phyloP scores from a whole-genome alignment of 2,329 filamentous ascomycete genomes.

The Trichoderma polysporum region DNA sequence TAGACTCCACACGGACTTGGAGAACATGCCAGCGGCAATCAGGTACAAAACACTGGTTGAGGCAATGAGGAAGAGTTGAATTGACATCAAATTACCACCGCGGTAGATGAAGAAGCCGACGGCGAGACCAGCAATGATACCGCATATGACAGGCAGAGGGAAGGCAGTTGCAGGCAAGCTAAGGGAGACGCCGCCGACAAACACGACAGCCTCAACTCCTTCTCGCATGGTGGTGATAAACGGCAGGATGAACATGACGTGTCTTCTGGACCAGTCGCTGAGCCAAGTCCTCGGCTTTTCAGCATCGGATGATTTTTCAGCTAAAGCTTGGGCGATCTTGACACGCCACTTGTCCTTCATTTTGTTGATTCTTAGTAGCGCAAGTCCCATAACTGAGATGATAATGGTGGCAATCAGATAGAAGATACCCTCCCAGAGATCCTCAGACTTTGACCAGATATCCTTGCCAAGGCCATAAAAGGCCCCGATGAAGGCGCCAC shows the following conservation, averaged over 20 bases:
- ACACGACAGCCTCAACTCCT: conserved; percentile 76
- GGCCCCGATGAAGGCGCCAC: conserved; percentile 63
- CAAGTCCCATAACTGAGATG: conserved; percentile 71
- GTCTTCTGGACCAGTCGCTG: conserved; percentile 63
- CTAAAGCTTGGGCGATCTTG: conserved; percentile 66
- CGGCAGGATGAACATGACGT: conserved; percentile 74
- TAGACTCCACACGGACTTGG: conserved; percentile 69
- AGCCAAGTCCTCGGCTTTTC: conserved; percentile 34
- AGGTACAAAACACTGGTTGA: conserved; percentile 80
- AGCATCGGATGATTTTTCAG: conserved; percentile 44
- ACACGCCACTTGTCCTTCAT: conserved; percentile 75
- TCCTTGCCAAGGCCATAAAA: conserved; percentile 67
- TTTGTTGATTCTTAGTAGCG: conserved; percentile 72
- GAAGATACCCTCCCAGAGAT: conserved; percentile 73
- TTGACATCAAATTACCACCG: conserved; percentile 33
- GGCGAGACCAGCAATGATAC: conserved; percentile 59
- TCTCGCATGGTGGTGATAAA: conserved; percentile 77
- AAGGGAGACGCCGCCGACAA: conserved; percentile 73
- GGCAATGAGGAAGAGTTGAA: conserved; percentile 71
- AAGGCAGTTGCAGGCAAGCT: conserved; percentile 67
- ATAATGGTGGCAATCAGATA: conserved; percentile 66
- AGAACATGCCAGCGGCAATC: conserved; percentile 77
- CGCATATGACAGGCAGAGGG: conserved; percentile 67
- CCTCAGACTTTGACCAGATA: conserved; percentile 60
- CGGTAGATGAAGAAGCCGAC: conserved; percentile 69